These are phyloP conservation scores for Scedosporium aurantiacum DNA, from an alignment of 2,329 filamentous ascomycete genomes.

Conservation along the genomic window DNA sequence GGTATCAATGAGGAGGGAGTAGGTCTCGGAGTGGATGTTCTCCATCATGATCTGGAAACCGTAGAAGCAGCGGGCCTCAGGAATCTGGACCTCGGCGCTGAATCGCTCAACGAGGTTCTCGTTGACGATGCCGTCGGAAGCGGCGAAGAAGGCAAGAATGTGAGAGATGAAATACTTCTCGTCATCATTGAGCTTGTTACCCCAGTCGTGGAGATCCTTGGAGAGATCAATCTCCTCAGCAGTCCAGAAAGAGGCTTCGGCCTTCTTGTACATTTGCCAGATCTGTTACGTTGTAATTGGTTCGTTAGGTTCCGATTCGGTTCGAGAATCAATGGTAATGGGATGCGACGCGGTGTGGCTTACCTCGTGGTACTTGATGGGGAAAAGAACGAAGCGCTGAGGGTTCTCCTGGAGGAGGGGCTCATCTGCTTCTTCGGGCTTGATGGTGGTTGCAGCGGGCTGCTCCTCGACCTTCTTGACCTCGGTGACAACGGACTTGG, in stretches of 20 bases:
- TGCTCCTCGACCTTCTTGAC: conserved; percentile 35
- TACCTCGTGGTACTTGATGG: conserved; percentile 99
- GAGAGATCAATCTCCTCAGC: conserved; percentile 98
- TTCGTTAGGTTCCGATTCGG: not conserved
- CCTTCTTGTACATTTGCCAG: conserved; percentile 99
- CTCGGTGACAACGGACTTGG: conserved; percentile 33
- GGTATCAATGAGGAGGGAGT: conserved; percentile 96
- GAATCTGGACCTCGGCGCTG: conserved; percentile 91
- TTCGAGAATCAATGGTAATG: not conserved
- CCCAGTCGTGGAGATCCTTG: conserved; percentile 98
- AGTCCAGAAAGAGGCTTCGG: conserved; percentile 98
- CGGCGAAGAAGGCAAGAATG: conserved; percentile 97
- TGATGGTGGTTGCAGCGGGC: conserved; percentile 37
- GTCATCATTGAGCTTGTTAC: conserved; percentile 91
- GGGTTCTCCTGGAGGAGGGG: conserved; percentile 92
- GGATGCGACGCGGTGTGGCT: conserved; percentile 24
- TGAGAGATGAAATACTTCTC: conserved; percentile 98
- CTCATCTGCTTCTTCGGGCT: conserved; percentile 67
- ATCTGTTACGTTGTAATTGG: conserved; percentile 48
- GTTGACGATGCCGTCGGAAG: conserved; percentile 98
- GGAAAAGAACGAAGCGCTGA: conserved; percentile 92
- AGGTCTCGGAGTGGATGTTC: conserved; percentile 99
- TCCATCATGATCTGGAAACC: conserved; percentile 99
- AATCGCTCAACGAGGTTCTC: conserved; percentile 98
- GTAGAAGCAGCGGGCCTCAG: conserved; percentile 98